A percentile compares a stretch with the other conserved stretches of the same genome.
Conservation (phyloP, 805 yeast genomes). For the Candida chauliodis region DNA sequence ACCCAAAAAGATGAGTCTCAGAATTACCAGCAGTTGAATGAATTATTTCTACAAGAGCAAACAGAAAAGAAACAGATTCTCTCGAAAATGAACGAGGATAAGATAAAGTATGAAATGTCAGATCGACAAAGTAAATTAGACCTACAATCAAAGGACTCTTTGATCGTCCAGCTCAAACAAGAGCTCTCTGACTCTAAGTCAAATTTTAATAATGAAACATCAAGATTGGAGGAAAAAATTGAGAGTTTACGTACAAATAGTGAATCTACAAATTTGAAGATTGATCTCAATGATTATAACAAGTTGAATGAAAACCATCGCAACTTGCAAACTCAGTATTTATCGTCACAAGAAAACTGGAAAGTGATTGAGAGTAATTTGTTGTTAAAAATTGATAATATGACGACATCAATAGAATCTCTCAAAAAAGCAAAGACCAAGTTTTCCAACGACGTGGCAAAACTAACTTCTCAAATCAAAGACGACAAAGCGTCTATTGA, state of each 20-base stretch:
- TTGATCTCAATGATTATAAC: slow-evolving; percentile 39
- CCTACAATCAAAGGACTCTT: slow-evolving; percentile 28
- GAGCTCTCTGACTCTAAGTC: slow-evolving; percentile 33
- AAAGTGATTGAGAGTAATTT: slow-evolving; percentile 70
- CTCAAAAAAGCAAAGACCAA: slow-evolving; percentile 27
- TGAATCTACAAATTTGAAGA: slow-evolving; percentile 36
- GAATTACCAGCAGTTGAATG: slow-evolving; percentile 22
- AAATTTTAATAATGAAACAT: slow-evolving; percentile 42
- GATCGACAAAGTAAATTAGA: slow-evolving; percentile 31
- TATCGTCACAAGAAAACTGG: slow-evolving; percentile 80
- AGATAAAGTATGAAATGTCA: slow-evolving; percentile 30
- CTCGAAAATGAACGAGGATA: slow-evolving; percentile 26
- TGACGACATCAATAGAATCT: slow-evolving; percentile 25
- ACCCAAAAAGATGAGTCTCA: slow-evolving; percentile 21
- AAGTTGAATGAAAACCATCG: slow-evolving; percentile 48
- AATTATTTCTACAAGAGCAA: slow-evolving; percentile 20
- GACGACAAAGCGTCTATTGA: slow-evolving; percentile 14
- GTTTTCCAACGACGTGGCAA: slow-evolving; percentile 34
- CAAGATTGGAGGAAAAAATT: slow-evolving; percentile 62
- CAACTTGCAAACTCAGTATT: slow-evolving; percentile 64
- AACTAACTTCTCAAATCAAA: slow-evolving; percentile 13
- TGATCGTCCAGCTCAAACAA: slow-evolving; percentile 25
- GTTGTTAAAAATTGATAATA: slow-evolving; percentile 42
- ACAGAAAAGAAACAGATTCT: slow-evolving; percentile 16
- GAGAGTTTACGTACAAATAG: slow-evolving; percentile 64